phyloP scores from a whole-genome alignment of 352 stramenopile species.

The Globisporangium cylindrosporum region DNA sequence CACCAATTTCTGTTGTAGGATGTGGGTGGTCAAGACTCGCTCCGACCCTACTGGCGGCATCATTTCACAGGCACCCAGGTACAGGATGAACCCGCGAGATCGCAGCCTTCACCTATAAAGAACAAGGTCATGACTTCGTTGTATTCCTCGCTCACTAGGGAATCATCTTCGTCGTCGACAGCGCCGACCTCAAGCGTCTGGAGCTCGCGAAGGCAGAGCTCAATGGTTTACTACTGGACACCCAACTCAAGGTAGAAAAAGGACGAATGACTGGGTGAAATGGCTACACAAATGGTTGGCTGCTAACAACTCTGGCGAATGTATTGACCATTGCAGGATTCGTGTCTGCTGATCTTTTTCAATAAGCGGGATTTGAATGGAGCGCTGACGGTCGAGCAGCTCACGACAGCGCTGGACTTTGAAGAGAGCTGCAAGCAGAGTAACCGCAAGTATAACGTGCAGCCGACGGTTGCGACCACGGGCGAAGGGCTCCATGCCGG shows the following conservation, averaged over 20 bases:
- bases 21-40: constrained; percentile 74
- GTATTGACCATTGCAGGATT: constrained; percentile 21
- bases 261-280: background rate
- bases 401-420: constrained; percentile 49
- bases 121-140: background rate
- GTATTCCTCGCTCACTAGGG: constrained; percentile 26
- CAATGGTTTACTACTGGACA: constrained; percentile 63
- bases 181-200: constrained; percentile 56
- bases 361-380: constrained; percentile 76
- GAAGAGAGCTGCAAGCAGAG: constrained; percentile 43
- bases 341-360: constrained; percentile 64
- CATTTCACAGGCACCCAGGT: constrained; percentile 85
- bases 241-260: constrained; percentile 48
- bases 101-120: background rate
- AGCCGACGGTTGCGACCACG: constrained; percentile 74
- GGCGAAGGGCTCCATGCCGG: constrained; percentile 70
- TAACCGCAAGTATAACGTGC: constrained; percentile 54
- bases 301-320: background rate
- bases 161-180: constrained; percentile 86
- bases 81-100: background rate
- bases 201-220: constrained; percentile 73
- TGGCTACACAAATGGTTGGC: background rate
- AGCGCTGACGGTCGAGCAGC: constrained; percentile 45
- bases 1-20: constrained; percentile 34
- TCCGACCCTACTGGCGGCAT: constrained; percentile 81